These are phyloP conservation scores for Tricholomella constricta DNA, from an alignment of 768 basidiomycete species.

Conservation along the genomic window DNA sequence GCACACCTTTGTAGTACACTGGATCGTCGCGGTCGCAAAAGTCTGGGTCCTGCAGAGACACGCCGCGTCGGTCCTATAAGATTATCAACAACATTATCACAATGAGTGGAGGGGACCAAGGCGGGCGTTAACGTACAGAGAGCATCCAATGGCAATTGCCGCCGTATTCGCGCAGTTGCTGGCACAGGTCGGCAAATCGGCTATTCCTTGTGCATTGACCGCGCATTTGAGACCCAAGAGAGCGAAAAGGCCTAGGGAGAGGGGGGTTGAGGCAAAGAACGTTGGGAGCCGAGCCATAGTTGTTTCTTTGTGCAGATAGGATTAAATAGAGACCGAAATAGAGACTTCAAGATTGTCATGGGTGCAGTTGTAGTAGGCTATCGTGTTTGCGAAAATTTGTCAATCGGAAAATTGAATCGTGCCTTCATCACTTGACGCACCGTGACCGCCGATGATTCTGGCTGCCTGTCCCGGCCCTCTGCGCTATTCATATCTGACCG, in stretches of 20 bases:
- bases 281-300: slow-evolving; percentile 7
- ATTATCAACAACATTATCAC: no score
- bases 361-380: not conserved
- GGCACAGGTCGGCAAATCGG: slow-evolving; percentile 1
- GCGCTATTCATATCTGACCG: no score
- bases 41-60: not conserved
- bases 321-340: not conserved
- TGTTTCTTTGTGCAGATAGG: not conserved
- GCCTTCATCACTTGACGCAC: no score
- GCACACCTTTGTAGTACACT: not conserved
- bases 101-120: no score
- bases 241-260: not conserved
- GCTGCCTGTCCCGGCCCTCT: no score
- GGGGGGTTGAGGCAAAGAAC: not conserved
- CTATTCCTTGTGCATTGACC: not conserved
- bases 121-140: not conserved
- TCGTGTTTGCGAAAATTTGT: not conserved
- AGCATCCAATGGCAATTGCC: slow-evolving; percentile 1
- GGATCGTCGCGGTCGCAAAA: not conserved
- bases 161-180: slow-evolving; percentile 2
- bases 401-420: not conserved
- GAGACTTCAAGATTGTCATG: not conserved
- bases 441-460: no score
- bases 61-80: not conserved
- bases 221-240: not conserved